Evolutionary conservation across 257 asterid species (phyloP).

Genomic region (Solanum clarkiae): DNA sequence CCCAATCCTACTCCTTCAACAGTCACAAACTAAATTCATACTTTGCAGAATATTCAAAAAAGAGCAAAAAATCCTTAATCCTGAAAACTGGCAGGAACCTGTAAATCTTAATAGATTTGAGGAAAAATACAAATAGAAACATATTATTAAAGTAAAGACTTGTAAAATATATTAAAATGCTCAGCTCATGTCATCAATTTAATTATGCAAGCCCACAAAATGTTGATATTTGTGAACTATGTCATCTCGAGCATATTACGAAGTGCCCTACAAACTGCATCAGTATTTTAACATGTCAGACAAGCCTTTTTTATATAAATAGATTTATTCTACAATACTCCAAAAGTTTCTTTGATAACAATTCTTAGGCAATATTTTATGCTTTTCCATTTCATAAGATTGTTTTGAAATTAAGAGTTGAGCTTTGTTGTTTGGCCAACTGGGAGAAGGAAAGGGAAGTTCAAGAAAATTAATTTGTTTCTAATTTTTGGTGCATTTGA

Average conservation of each 20-base stretch:
- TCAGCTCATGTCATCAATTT: background rate
- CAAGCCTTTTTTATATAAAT: background rate
- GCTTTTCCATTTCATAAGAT: background rate
- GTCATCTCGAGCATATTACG: background rate
- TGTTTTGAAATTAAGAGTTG: background rate
- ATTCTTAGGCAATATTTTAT: background rate
- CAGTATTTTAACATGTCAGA: background rate
- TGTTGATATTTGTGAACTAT: background rate
- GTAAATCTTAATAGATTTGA: background rate
- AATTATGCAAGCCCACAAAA: background rate
- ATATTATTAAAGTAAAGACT: background rate
- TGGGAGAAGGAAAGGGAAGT: background rate
- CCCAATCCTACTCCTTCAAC: background rate
- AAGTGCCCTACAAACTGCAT: background rate
- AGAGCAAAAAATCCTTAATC: background rate
- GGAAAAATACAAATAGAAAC: background rate
- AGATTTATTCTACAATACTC: background rate
- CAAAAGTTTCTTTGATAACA: background rate
- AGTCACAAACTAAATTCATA: background rate
- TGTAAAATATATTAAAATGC: background rate
- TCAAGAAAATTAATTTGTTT: background rate
- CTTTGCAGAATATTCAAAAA: background rate
- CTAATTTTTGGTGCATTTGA: background rate
- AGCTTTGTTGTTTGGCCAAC: background rate
- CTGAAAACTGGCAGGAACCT: background rate